Conservation (phyloP, 164 flowering plant genomes). For the Magnolia changhungtana region DNA sequence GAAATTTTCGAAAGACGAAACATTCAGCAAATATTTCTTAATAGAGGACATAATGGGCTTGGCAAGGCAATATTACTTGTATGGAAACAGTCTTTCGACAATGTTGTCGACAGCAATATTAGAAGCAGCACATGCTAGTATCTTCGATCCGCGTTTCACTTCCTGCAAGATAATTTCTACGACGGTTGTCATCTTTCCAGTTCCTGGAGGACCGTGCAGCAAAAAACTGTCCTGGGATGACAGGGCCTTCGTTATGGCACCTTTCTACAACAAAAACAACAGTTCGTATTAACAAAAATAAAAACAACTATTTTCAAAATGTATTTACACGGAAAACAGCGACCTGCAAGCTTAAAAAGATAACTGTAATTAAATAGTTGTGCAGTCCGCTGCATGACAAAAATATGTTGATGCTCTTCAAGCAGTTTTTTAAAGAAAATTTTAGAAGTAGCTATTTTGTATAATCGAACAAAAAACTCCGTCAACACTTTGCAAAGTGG, state of each 20-base stretch:
- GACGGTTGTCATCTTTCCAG: conserved; percentile 97
- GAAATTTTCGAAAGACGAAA: background rate
- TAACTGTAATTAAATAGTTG: no score
- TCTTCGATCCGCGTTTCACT: conserved; percentile 95
- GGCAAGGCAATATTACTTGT: conserved; percentile 48
- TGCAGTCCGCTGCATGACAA: no score
- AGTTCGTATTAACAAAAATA: no score
- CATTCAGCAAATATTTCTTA: background rate
- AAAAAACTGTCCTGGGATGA: conserved; percentile 83
- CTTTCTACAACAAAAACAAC: conserved; percentile 44
- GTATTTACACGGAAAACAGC: no score
- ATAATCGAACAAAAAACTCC: no score
- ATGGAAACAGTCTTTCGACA: conserved; percentile 88
- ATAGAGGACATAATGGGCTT: background rate
- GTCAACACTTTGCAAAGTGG: no score
- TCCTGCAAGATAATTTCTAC: conserved; percentile 97
- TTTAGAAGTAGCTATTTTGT: no score
- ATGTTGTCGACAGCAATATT: conserved; percentile 99
- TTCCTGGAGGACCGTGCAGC: conserved; percentile 99
- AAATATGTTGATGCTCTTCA: no score
- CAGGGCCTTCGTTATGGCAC: conserved; percentile 81
- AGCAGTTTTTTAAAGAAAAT: no score
- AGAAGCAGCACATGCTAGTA: conserved; percentile 99
- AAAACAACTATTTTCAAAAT: no score
- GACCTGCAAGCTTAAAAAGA: no score